Percentiles rank a stretch among this genome's conserved stretches.
These are phyloP conservation scores for Leccinellum rugosiceps DNA, from an alignment of 768 basidiomycete species.

Conservation along the genomic window DNA sequence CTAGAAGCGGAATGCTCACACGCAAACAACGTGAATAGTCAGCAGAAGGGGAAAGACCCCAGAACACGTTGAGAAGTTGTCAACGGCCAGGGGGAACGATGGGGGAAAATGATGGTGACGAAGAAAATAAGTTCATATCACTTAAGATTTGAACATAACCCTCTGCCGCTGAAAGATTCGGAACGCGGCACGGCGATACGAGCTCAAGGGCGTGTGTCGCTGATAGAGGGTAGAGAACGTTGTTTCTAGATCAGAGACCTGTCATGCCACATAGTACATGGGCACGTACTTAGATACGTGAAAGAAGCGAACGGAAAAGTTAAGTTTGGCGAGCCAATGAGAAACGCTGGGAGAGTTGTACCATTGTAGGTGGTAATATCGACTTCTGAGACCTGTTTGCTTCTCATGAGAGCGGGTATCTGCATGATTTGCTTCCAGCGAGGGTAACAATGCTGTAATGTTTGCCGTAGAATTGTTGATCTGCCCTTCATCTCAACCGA, in stretches of 20 bases:
- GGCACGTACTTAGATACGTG: neutral
- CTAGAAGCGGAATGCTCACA: neutral
- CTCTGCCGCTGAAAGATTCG: neutral
- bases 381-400: neutral
- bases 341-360: neutral
- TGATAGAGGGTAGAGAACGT: neutral
- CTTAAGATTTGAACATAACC: neutral
- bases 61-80: neutral
- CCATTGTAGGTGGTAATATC: neutral
- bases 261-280: neutral
- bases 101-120: neutral
- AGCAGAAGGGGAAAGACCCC: neutral
- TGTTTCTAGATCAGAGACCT: neutral
- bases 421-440: neutral
- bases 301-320: constrained; percentile 1
- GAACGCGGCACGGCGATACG: neutral
- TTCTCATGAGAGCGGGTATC: neutral
- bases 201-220: neutral
- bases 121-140: neutral
- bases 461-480: neutral
- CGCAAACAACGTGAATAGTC: neutral
- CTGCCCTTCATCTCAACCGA: neutral
- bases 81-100: neutral
- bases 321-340: constrained; percentile 1
- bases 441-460: neutral